These are phyloP conservation scores for Arachnopeziza araneosa DNA, from an alignment of 2,329 filamentous ascomycete species.

Conservation along the genomic window DNA sequence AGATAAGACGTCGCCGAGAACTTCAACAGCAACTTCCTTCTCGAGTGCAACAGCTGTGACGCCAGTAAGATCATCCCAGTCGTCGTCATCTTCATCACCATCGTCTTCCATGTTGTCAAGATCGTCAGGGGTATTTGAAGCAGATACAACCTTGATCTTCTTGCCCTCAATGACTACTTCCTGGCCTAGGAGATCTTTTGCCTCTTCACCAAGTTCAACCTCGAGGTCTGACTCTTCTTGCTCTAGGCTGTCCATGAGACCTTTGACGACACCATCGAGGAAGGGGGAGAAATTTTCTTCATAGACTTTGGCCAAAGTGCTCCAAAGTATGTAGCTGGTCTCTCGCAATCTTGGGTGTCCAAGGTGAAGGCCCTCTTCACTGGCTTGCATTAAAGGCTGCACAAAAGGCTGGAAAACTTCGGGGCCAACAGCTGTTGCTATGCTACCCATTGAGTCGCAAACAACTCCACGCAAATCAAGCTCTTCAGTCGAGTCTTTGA, in stretches of 20 bases:
- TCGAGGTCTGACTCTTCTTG: slow-evolving; percentile 82
- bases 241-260: slow-evolving; percentile 78
- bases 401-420: slow-evolving; percentile 89
- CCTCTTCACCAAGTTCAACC: slow-evolving; percentile 67
- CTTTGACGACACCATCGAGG: slow-evolving; percentile 70
- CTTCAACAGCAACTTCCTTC: slow-evolving; percentile 95
- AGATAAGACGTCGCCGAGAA: slow-evolving; percentile 86
- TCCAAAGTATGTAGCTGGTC: slow-evolving; percentile 97
- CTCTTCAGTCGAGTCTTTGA: slow-evolving; percentile 87
- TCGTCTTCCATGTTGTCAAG: slow-evolving; percentile 58
- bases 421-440: slow-evolving; percentile 81
- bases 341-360: slow-evolving; percentile 89
- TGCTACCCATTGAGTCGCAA: slow-evolving; percentile 88
- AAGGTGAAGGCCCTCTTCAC: slow-evolving; percentile 82
- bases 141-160: slow-evolving; percentile 74
- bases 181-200: slow-evolving; percentile 66
- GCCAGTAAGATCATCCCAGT: slow-evolving; percentile 77
- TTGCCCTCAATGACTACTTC: slow-evolving; percentile 75
- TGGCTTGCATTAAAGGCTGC: slow-evolving; percentile 82
- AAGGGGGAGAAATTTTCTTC: slow-evolving; percentile 76
- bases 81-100: slow-evolving; percentile 66
- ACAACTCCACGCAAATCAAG: slow-evolving; percentile 85
- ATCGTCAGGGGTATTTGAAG: slow-evolving; percentile 55
- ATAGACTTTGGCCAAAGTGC: slow-evolving; percentile 89
- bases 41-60: slow-evolving; percentile 88